Conservation (phyloP, 1,139 yeast genomes). For the Candida tunisiensis region DNA sequence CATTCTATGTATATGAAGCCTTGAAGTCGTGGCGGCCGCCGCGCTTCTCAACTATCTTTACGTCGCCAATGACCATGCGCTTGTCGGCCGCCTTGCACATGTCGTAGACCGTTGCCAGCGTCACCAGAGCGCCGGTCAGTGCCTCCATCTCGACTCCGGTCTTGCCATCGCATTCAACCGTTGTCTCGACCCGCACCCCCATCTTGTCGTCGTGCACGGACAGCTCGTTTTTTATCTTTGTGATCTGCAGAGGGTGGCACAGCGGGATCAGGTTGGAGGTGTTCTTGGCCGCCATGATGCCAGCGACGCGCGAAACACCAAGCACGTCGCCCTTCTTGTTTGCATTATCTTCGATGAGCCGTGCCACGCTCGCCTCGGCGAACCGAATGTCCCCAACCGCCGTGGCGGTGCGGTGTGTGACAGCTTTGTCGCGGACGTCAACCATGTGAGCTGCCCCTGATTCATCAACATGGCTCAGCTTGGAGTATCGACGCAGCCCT, state of each 20-base stretch:
- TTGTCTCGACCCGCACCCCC: constrained; percentile 16
- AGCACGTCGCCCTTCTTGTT: constrained; percentile 35
- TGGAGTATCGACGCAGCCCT: constrained; percentile 1
- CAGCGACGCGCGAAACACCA: constrained; percentile 29
- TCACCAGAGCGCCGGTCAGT: constrained; percentile 24
- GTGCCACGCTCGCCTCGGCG: constrained; percentile 15
- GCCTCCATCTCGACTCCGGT: constrained; percentile 45
- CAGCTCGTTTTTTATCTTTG: constrained; percentile 22
- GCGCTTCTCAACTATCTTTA: constrained; percentile 21
- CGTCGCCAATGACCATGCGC: constrained; percentile 22
- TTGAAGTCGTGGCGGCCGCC: constrained; percentile 27
- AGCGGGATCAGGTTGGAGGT: constrained; percentile 29
- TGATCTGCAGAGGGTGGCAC: constrained; percentile 29
- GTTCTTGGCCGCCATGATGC: constrained; percentile 31
- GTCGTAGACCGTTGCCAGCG: constrained; percentile 31
- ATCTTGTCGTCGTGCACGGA: constrained; percentile 6
- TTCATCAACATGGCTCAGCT: constrained; percentile 24
- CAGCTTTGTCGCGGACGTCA: constrained; percentile 22
- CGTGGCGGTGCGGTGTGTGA: constrained; percentile 24
- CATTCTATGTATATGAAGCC: background rate
- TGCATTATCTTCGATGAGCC: constrained; percentile 17
- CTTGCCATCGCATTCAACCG: constrained; percentile 28
- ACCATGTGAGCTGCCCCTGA: constrained; percentile 34
- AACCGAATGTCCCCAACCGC: constrained; percentile 27
- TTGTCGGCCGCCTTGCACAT: constrained; percentile 41